Base-by-base conservation (phyloP, 129 eudicot genomes). In the Flaveria linearis region DNA sequence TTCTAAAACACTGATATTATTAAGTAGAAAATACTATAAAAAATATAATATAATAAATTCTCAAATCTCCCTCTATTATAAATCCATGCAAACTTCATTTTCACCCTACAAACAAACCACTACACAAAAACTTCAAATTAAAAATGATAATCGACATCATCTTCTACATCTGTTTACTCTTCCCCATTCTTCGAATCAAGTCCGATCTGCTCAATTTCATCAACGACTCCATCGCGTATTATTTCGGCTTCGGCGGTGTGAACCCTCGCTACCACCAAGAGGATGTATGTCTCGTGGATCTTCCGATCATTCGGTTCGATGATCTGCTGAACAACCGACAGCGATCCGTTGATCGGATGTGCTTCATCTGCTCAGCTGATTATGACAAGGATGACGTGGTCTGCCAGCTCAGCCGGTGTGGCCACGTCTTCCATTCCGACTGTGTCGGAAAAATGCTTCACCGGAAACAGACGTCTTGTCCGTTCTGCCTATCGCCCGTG, bases 361-460 rank as follows among this genome's bases (percentile, higher is more conserved):
- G 82, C 53, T 58, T 70, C 64, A 69, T 78, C 12, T 78, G 82
- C 53, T 78, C 70, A 0, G 70, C 4, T 2, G 73, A 78, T 3
- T 78, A 78, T 60, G 51, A 70, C 1, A 60, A 28, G 41, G 82
- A 69, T 9, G 82, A 78, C 13, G 82, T 78, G 0, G 26, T 70
- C 16, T 78, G 76, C 20, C 82, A 78, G 71, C 76, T 78, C 17
- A 60, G 82, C 20, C 69, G 82, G 14, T 78, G 82, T 9, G 64
- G 77, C 15, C 76, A 78, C 25, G 77, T 71, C 5, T 78, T 70
- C 15, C 82, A 70, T 11, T 58, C 82, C 26, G 46, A 78, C 3
- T 78, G 82, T 11, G 77, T 78, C 46, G 82, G 77, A 9, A 72
- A 46, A 16, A 20, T 71, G 77, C 69, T 78, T 78, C 82, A 78